A percentile compares a stretch with the other conserved stretches of the same genome.
phyloP scores from a whole-genome alignment of 2,329 filamentous ascomycete genomes.

The Fusarium fujikuroi region DNA sequence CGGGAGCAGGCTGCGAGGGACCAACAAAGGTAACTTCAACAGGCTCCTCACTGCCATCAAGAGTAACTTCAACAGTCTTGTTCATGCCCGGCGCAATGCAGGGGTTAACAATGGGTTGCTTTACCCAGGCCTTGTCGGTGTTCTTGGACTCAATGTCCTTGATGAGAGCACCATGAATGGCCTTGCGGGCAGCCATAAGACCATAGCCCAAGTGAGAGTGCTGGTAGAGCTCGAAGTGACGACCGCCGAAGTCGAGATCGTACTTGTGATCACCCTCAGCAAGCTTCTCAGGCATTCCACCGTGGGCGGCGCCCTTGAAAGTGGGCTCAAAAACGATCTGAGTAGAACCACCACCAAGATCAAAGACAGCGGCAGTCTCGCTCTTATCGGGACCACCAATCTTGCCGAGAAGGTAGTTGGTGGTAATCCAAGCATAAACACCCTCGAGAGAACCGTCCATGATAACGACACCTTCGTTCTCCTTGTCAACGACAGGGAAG shows the following conservation, averaged over 20 bases:
- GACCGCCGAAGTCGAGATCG: conserved; percentile 87
- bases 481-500: conserved; percentile 89
- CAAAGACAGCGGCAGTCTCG: conserved; percentile 93
- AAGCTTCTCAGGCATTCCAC: conserved; percentile 87
- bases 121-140: conserved; percentile 73
- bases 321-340: conserved; percentile 99
- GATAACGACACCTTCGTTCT: conserved; percentile 89
- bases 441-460: conserved; percentile 98
- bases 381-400: conserved; percentile 92
- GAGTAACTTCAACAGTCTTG: conserved; percentile 76
- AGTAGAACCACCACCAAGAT: conserved; percentile 95
- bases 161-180: conserved; percentile 81
- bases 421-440: conserved; percentile 99
- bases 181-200: conserved; percentile 91
- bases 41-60: conserved; percentile 69
- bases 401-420: conserved; percentile 97
- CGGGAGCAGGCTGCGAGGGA: conserved; percentile 76
- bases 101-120: conserved; percentile 79
- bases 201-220: conserved; percentile 98
- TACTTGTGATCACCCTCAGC: conserved; percentile 96
- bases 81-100: conserved; percentile 86
- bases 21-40: conserved; percentile 86
- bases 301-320: conserved; percentile 77
- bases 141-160: conserved; percentile 72
- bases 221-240: conserved; percentile 93